Conservation (phyloP, 257 asterid species). For the Perilla frutescens region DNA sequence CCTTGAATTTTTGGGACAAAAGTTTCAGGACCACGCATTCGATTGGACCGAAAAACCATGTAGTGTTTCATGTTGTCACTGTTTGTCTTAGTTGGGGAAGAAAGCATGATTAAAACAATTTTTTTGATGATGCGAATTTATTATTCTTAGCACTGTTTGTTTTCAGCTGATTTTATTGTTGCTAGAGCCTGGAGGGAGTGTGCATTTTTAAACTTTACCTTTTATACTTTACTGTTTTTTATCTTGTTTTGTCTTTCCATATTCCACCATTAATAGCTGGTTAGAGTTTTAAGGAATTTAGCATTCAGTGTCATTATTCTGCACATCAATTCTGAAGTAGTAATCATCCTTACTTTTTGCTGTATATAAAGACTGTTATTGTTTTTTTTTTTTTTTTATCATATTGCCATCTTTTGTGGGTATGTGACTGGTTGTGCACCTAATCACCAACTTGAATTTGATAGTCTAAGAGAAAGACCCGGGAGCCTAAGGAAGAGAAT, state of each 20-base stretch:
- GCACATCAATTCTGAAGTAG: background rate
- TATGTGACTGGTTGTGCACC: background rate
- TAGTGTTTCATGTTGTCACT: background rate
- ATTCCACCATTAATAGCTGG: background rate
- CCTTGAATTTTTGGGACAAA: no score
- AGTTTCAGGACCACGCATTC: no score
- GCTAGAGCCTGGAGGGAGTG: no score
- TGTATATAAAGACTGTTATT: background rate
- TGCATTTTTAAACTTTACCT: no score
- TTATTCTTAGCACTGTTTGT: no score
- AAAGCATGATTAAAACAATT: no score
- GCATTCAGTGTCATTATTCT: no score
- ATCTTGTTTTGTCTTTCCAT: no score
- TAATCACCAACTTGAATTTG: background rate
- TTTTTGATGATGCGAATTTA: no score
- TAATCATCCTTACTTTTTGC: background rate
- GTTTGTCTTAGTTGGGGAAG: background rate
- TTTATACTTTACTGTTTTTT: no score
- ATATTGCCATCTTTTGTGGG: background rate
- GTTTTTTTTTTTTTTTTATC: no score
- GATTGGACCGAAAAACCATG: background rate
- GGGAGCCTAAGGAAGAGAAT: slow-evolving; percentile 81
- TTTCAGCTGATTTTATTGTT: no score
- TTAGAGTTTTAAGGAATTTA: background rate
- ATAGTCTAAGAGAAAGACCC: slow-evolving; percentile 79